These are phyloP conservation scores for Calonectria montana DNA, from an alignment of 2,329 filamentous ascomycete species.

Conservation along the genomic window DNA sequence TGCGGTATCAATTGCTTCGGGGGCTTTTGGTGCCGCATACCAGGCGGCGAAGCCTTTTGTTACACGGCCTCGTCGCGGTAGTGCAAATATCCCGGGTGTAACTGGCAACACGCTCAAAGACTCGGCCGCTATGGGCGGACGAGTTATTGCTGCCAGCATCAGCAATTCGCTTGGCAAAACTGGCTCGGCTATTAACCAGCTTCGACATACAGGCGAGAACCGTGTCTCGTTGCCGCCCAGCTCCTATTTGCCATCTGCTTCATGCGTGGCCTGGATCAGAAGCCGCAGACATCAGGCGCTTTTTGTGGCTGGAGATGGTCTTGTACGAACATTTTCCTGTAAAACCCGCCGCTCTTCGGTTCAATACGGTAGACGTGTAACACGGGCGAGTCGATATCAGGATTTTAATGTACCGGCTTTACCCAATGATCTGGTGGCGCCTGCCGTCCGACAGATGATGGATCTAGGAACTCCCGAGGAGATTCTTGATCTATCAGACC, in stretches of 20 bases:
- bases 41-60: conserved; percentile 74
- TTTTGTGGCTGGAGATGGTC: conserved; percentile 73
- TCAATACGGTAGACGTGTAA: conserved; percentile 62
- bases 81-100: conserved; percentile 47
- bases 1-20: conserved; percentile 77
- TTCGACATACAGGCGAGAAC: conserved; percentile 81
- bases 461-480: conserved; percentile 63
- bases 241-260: conserved; percentile 62
- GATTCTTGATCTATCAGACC: conserved; percentile 64
- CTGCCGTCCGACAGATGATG: conserved; percentile 66
- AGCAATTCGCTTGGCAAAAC: conserved; percentile 80
- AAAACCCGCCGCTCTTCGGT: conserved; percentile 67
- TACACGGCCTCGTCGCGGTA: conserved; percentile 65
- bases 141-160: conserved; percentile 78
- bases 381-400: conserved; percentile 68
- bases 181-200: conserved; percentile 75
- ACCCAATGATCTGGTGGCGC: conserved; percentile 69
- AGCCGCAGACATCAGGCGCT: conserved; percentile 72
- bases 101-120: conserved; percentile 62
- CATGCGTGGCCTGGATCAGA: conserved; percentile 74
- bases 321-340: conserved; percentile 73
- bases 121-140: conserved; percentile 76
- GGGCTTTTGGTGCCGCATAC: conserved; percentile 76
- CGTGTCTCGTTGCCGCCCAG: conserved; percentile 75
- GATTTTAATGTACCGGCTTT: conserved; percentile 76